These are phyloP conservation scores for Aspergillus carlsbadensis DNA, from an alignment of 495 filamentous ascomycete species.

Conservation along the genomic window DNA sequence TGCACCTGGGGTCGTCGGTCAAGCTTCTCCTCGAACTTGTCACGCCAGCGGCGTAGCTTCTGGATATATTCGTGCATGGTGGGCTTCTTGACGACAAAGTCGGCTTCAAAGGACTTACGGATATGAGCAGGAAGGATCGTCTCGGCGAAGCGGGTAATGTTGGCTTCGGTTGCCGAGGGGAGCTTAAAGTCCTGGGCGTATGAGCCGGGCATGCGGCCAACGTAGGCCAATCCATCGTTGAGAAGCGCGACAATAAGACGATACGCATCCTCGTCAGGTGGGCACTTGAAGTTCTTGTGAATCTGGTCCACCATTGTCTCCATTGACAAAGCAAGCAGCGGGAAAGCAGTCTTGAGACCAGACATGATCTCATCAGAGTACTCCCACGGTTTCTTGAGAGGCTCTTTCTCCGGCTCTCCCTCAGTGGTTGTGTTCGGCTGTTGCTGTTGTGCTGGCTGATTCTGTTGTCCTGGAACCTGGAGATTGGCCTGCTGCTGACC, in stretches of 20 bases:
- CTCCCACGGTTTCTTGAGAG: slow-evolving; percentile 85
- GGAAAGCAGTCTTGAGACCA: slow-evolving; percentile 92
- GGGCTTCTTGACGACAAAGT: slow-evolving; percentile 90
- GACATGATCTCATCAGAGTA: slow-evolving; percentile 93
- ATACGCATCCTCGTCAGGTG: slow-evolving; percentile 97
- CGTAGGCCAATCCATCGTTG: slow-evolving; percentile 87
- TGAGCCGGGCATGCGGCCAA: slow-evolving; percentile 78
- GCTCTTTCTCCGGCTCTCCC: slow-evolving; percentile 38
- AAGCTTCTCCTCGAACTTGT: slow-evolving; percentile 96
- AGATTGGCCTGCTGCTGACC: slow-evolving; percentile 35
- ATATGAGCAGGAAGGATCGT: slow-evolving; percentile 93
- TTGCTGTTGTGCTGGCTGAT: slow-evolving; percentile 22
- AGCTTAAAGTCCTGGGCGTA: slow-evolving; percentile 92
- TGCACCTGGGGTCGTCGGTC: slow-evolving; percentile 75
- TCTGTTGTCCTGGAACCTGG: slow-evolving; percentile 42
- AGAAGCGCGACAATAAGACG: slow-evolving; percentile 94
- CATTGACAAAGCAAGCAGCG: slow-evolving; percentile 93
- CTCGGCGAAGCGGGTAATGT: slow-evolving; percentile 95
- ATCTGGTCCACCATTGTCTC: slow-evolving; percentile 99
- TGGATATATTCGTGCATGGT: slow-evolving; percentile 98
- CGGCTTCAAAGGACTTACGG: slow-evolving; percentile 87
- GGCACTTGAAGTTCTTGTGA: slow-evolving; percentile 97
- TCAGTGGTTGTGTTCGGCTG: slow-evolving; percentile 28
- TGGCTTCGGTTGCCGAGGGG: slow-evolving; percentile 84
- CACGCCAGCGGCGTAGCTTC: slow-evolving; percentile 91